A percentile compares a stretch with the other conserved stretches of the same genome.
These are phyloP conservation scores for Metahyphopichia silvanorum DNA, from an alignment of 805 yeast genomes.

Conservation along the genomic window DNA sequence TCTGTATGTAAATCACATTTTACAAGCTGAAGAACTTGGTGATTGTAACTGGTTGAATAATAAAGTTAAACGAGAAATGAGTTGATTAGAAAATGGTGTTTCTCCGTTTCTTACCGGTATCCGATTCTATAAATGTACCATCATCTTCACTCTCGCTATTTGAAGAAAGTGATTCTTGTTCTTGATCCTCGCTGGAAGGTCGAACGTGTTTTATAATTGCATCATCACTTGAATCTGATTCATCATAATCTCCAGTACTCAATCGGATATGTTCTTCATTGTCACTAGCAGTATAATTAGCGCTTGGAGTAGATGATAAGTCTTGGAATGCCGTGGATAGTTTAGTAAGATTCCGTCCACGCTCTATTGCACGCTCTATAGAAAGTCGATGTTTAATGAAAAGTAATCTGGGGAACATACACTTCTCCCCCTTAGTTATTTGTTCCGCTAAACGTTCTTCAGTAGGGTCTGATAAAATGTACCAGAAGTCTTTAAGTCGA, in stretches of 20 bases:
- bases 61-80: too few relatives aligned
- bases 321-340: slow-evolving; percentile 7
- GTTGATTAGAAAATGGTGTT: too few relatives aligned
- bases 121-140: too few relatives aligned
- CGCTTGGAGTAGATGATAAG: slow-evolving; percentile 1
- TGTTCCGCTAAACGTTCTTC: slow-evolving; percentile 52
- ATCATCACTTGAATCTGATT: slow-evolving; percentile 10
- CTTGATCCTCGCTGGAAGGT: slow-evolving; percentile 2
- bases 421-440: slow-evolving; percentile 60
- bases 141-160: too few relatives aligned
- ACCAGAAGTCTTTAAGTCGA: slow-evolving; percentile 53
- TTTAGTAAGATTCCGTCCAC: slow-evolving; percentile 38
- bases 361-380: slow-evolving; percentile 63
- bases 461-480: slow-evolving; percentile 67
- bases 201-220: slow-evolving; percentile 1
- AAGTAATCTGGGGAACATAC: slow-evolving; percentile 62
- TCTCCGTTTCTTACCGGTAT: too few relatives aligned
- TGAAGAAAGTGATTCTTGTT: too few relatives aligned
- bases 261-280: background rate
- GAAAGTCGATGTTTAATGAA: slow-evolving; percentile 62
- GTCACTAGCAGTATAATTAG: background rate
- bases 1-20: slow-evolving; percentile 18
- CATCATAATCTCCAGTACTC: slow-evolving; percentile 2
- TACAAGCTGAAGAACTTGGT: slow-evolving; percentile 16
- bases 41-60: slow-evolving; percentile 28